These are phyloP conservation scores for Xylaria intraflava DNA, from an alignment of 495 filamentous ascomycete genomes.

Conservation along the genomic window DNA sequence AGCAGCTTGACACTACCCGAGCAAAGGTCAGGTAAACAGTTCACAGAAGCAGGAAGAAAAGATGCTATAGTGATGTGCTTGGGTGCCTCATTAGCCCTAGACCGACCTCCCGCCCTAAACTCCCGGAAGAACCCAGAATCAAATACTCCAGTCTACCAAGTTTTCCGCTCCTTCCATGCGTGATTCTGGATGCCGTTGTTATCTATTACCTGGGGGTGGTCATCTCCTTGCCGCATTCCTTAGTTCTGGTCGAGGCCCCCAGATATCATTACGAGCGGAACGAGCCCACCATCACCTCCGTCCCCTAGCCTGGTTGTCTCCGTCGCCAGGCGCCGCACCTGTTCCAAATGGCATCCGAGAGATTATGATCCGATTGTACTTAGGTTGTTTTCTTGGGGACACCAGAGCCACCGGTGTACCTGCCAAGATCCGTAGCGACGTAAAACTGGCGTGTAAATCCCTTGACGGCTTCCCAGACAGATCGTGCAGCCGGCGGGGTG, in stretches of 20 bases:
- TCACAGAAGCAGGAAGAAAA: neutral
- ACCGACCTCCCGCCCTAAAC: neutral
- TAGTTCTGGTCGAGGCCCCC: neutral
- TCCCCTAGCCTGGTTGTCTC: neutral
- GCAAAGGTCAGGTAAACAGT: neutral
- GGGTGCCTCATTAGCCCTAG: neutral
- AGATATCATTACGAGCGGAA: neutral
- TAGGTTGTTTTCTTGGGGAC: conserved; percentile 49
- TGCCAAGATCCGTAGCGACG: conserved; percentile 69
- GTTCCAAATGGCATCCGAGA: conserved; percentile 8
- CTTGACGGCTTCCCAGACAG: conserved; percentile 82
- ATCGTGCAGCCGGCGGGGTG: conserved; percentile 74
- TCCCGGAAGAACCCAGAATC: conserved; percentile 11
- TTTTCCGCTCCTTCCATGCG: conserved; percentile 3
- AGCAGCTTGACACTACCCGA: too few species aligned
- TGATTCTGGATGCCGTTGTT: neutral
- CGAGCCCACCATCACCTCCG: neutral
- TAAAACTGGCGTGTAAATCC: conserved; percentile 60
- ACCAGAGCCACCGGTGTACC: conserved; percentile 53
- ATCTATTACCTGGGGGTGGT: neutral
- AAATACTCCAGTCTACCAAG: conserved; percentile 3
- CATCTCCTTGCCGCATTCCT: neutral
- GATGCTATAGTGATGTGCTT: neutral
- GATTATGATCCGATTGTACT: conserved; percentile 6
- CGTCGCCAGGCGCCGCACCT: conserved; percentile 14